Evolutionary conservation across 1,139 yeast genomes (phyloP), one percentile per base, ranked within the genome.

Genomic region (Protomyces gravidus): DNA sequence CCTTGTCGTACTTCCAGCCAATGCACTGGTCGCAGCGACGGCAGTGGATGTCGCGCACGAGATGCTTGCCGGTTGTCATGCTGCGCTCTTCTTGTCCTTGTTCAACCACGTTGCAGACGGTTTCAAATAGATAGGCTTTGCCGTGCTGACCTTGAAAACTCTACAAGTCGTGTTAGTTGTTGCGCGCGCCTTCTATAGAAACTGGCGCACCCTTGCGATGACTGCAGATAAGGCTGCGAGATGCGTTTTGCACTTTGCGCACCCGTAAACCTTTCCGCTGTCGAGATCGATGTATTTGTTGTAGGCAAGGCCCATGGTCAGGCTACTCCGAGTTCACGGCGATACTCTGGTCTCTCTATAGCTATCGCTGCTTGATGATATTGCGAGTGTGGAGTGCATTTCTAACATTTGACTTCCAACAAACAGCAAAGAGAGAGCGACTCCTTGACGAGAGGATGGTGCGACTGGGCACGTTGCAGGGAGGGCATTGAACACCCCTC

Each of bases 1-100:
- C 80, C 67, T 78, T 80, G 63, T 84, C 76, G 70, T 89, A 89
- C 65, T 78, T 80, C 96, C 96, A 88, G 7, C 96, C 96, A 36
- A 88, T 72, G 50, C 76, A 76, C 3, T 72, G 69, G 55, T 74
- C 71, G 70, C 96, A 88, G 67, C 83, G 87, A 63, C 78, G 80
- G 71, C 96, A 88, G 56, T 71, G 71, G 36, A 87, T 80, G 63
- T 81, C 81, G 65, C 81, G 80, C 27, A 86, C 85, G 13, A 78
- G 73, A 69, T 86, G 89, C 28, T 71, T 71, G 1, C 96, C 96
- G 0, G 96, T 86, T 59, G 75, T 74, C 92, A 88, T 86, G 55
- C 68, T 66, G 59, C 81, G 73, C 45, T 69, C 69, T 59, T 73
- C 75, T 5, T 68, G 66, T 4, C 63, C 63, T 1, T 71, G 70